A percentile compares a stretch with the other conserved stretches of the same genome.
Conservation (phyloP, 2,329 filamentous ascomycete species). For the Aureobasidium mangrovei region DNA sequence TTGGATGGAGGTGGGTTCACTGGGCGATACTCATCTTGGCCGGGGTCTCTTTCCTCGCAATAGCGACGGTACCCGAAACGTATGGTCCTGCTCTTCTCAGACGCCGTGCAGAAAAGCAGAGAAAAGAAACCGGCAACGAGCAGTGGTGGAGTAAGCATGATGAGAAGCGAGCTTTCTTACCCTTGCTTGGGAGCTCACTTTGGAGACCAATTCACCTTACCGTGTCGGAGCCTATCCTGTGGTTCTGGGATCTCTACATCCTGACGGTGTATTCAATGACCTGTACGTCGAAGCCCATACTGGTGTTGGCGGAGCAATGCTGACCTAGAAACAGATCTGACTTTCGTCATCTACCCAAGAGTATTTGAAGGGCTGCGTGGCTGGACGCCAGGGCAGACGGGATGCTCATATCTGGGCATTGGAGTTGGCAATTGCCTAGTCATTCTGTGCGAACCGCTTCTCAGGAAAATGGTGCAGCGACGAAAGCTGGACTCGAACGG, state of each 20-base stretch:
- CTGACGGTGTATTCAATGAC: slow-evolving; percentile 40
- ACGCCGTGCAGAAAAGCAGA: slow-evolving; percentile 50
- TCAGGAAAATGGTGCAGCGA: slow-evolving; percentile 20
- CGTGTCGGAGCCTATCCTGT: slow-evolving; percentile 38
- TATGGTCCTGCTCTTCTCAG: slow-evolving; percentile 47
- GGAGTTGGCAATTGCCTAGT: slow-evolving; percentile 36
- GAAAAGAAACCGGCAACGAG: slow-evolving; percentile 57
- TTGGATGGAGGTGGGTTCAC: slow-evolving; percentile 14
- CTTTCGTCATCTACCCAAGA: slow-evolving; percentile 42
- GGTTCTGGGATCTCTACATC: slow-evolving; percentile 39
- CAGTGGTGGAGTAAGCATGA: slow-evolving; percentile 73
- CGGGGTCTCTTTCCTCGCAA: slow-evolving; percentile 45
- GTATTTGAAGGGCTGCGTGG: slow-evolving; percentile 44
- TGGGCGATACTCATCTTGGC: slow-evolving; percentile 40
- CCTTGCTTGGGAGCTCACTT: slow-evolving; percentile 29
- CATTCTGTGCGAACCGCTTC: slow-evolving; percentile 24
- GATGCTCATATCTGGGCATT: slow-evolving; percentile 42
- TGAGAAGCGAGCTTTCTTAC: slow-evolving; percentile 41
- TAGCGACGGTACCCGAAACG: slow-evolving; percentile 44
- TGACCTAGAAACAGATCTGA: slow-evolving; percentile 1
- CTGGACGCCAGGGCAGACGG: slow-evolving; percentile 37
- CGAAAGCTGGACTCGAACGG: slow-evolving; percentile 37
- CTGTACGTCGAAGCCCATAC: slow-evolving; percentile 28
- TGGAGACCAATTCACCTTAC: slow-evolving; percentile 38
- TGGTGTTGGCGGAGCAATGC: background rate